Conservation (phyloP, 148 eudicot species). For the Persicaria maculosa region DNA sequence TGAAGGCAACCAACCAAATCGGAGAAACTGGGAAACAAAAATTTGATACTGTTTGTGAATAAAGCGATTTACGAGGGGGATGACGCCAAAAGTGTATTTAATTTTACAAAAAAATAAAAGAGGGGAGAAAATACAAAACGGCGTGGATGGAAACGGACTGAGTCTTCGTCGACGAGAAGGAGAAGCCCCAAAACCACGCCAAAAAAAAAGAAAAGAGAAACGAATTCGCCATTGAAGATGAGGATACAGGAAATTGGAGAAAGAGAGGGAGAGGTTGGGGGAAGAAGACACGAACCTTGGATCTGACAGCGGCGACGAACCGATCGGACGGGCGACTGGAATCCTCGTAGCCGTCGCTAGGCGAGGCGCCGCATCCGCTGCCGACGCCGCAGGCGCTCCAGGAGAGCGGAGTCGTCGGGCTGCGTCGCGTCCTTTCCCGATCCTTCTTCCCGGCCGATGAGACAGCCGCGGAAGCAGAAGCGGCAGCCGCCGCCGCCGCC, state of each 20-base stretch:
- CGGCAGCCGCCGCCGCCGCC: neutral
- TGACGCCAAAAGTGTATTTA: neutral
- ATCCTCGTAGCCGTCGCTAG: slow-evolving; percentile 30
- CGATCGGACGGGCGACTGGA: slow-evolving; percentile 24
- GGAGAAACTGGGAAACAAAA: neutral
- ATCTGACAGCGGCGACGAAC: slow-evolving; percentile 24
- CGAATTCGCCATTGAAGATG: neutral
- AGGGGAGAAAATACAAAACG: neutral
- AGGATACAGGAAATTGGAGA: neutral
- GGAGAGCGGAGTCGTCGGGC: slow-evolving; percentile 46
- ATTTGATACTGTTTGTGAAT: neutral
- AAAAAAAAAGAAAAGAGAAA: too few relatives aligned
- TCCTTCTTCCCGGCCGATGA: slow-evolving; percentile 11
- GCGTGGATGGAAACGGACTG: neutral
- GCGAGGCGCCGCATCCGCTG: slow-evolving; percentile 16
- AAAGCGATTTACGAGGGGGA: neutral
- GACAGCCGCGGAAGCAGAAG: neutral
- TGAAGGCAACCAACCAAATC: neutral
- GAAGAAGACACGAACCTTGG: slow-evolving; percentile 23
- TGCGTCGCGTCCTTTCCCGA: slow-evolving; percentile 21
- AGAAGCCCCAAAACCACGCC: neutral
- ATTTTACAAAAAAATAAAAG: too few relatives aligned
- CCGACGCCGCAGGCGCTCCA: slow-evolving; percentile 25
- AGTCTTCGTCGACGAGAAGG: neutral
- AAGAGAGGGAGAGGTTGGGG: neutral